Evolutionary conservation across 2,329 filamentous ascomycete species (phyloP).

Genomic region (Botrytis aclada): DNA sequence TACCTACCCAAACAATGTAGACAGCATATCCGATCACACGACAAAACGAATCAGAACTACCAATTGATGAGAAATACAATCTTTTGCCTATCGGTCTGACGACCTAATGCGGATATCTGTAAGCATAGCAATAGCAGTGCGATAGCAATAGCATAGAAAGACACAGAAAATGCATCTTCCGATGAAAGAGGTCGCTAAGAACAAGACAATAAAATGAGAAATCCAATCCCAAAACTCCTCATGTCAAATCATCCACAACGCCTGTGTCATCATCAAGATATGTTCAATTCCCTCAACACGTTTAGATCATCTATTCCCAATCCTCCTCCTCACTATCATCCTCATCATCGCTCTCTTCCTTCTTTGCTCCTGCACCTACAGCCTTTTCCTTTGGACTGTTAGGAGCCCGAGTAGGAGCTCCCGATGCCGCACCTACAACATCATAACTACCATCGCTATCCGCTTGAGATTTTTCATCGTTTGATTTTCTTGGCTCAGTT

Average conservation of each 20-base stretch:
- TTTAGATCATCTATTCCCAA: constrained; percentile 58
- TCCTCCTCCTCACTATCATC: constrained; percentile 71
- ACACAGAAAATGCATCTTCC: background rate
- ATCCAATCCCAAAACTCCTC: constrained; percentile 9
- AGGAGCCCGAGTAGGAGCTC: constrained; percentile 73
- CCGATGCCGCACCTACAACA: constrained; percentile 75
- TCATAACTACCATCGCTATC: constrained; percentile 97
- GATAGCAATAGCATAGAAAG: background rate
- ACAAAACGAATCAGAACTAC: background rate
- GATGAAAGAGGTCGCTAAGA: background rate
- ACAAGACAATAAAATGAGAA: background rate
- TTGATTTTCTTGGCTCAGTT: constrained; percentile 66
- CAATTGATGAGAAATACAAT: background rate
- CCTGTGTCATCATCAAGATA: constrained; percentile 17
- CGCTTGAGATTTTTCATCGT: constrained; percentile 85
- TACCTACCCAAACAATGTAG: background rate
- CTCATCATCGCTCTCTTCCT: constrained; percentile 50
- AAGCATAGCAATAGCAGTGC: background rate
- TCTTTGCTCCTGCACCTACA: constrained; percentile 57
- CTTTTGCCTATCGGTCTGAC: background rate
- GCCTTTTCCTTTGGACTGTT: constrained; percentile 58
- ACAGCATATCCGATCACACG: background rate
- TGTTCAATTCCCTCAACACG: background rate
- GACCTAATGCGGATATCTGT: background rate
- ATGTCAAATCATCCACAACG: constrained; percentile 18